Base-by-base conservation (phyloP, 2,329 filamentous ascomycete genomes). In the Eutypella sp. region DNA sequence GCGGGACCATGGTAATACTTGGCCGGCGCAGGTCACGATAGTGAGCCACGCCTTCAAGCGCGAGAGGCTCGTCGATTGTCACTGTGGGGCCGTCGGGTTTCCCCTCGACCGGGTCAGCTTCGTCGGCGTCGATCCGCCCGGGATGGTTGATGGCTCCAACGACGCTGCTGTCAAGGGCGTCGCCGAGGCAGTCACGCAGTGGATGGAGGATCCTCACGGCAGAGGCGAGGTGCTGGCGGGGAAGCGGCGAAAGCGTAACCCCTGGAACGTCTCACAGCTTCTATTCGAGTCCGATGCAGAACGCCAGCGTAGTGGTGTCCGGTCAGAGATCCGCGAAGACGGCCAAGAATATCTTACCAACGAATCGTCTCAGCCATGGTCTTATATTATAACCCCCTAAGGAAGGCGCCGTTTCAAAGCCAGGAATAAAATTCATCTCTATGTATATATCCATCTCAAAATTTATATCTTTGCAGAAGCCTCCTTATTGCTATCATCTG, bases 1-100 rank as follows among this genome's bases (percentile, higher is more conserved):
- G 51, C 70, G 73, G 3, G 79, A 76, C 48, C 67, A 68, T 50
- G 50, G 60, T 31, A 55, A 62, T 6, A 27, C 27, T 9, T 89
- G 83, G 74, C 85, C 85, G 0, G 42, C 44, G 1, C 67, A 64
- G 5, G 58, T 89, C 15, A 85, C 79, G 16, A 70, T 89, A 18
- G 70, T 89, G 34, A 84, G 82, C 53, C 84, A 89, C 58, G 78
- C 67, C 5, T 90, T 90, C 66, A 90, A 90, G 63, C 69, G 72
- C 15, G 60, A 66, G 8, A 74, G 86, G 2, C 78, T 89, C 20
- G 64, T 84, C 41, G 74, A 82, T 24, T 72, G 76, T 3, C 86
- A 90, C 67, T 80, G 82, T 53, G 67, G 63, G 5, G 83, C 84
- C 13, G 68, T 89, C n/a, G 72, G 74, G 0, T 81, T 78, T 42